Percentiles rank a stretch among this genome's conserved stretches.
Evolutionary conservation across 306 rosid species (phyloP).

Genomic region (Cucumis cinereus): DNA sequence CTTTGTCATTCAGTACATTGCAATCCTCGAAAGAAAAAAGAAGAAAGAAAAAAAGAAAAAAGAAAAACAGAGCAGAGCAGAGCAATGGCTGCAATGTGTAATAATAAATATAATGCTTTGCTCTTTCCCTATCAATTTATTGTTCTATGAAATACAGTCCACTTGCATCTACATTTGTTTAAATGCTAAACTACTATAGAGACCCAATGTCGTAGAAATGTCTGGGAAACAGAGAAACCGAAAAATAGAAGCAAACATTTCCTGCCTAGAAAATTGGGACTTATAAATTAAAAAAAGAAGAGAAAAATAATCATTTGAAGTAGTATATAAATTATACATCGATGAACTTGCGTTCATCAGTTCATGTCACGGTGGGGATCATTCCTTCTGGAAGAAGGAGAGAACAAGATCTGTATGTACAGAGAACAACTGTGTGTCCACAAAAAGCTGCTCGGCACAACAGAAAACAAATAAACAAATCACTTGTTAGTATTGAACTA

Average conservation of each 20-base stretch:
- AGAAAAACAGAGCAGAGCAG: background rate
- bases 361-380: conserved; percentile 19
- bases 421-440: conserved; percentile 89
- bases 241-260: background rate
- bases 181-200: background rate
- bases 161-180: conserved; percentile 2
- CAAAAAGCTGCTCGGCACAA: conserved; percentile 50
- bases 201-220: background rate
- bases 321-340: conserved; percentile 22
- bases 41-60: background rate
- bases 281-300: conserved; percentile 8
- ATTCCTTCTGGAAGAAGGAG: conserved; percentile 90
- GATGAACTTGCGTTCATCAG: conserved; percentile 38
- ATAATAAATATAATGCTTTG: background rate
- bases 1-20: background rate
- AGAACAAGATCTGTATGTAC: conserved; percentile 94
- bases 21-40: background rate
- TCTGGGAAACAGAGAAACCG: background rate
- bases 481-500: background rate
- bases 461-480: background rate
- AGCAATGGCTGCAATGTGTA: background rate
- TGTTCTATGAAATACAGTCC: conserved; percentile 2
- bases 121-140: conserved; percentile 1
- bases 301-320: conserved; percentile 12
- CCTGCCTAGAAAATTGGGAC: conserved; percentile 2